Evolutionary conservation across 2,329 filamentous ascomycete genomes (phyloP), one percentile per base, ranked within the genome.

Genomic region (Pyrenophora graminea): DNA sequence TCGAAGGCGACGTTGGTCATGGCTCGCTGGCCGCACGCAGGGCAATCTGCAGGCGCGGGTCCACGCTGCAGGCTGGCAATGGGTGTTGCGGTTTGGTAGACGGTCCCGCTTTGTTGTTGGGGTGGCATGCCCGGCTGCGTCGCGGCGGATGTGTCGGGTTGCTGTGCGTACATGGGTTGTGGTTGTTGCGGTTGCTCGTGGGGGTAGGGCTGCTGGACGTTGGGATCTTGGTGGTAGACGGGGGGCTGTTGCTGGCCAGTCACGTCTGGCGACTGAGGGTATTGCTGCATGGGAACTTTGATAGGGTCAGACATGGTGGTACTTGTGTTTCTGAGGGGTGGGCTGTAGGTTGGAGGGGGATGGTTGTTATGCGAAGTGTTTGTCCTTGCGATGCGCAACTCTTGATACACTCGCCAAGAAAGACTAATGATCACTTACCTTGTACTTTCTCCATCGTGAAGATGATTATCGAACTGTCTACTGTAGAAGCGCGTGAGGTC

Each of bases 21-120:
- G 2, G 64, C 59, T 1, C 79, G 63, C 43, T 73, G 63, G 5
- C 74, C 73, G 39, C 79, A 81, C 3, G 71, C 67, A 0, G 78
- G 79, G 58, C 79, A 81, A 53, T 80, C 78, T 1, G 76, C 77
- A 0, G 76, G 77, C 5, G 75, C 73, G 1, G 78, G 67, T 2
- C 62, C 65, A 5, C 71, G 59, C 33, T 62, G 59, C 21, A 75
- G 44, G 27, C 45, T 62, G 8, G 67, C 61, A 34, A 75, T 66
- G 2, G 72, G 70, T 1, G 69, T 73, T 2, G 63, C 68, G 46
- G 51, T 73, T 49, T 73, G 71, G 62, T 70, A 74, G 2, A 64
- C 59, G n/a, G 59, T 60, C 15, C 69, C 70, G 32, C 60, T 54
- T 41, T 63, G 64, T 44, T 72, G 68, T 47, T 72, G 69, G 2